Conservation (phyloP, 1,139 yeast genomes). For the Debaryomyces sp. region DNA sequence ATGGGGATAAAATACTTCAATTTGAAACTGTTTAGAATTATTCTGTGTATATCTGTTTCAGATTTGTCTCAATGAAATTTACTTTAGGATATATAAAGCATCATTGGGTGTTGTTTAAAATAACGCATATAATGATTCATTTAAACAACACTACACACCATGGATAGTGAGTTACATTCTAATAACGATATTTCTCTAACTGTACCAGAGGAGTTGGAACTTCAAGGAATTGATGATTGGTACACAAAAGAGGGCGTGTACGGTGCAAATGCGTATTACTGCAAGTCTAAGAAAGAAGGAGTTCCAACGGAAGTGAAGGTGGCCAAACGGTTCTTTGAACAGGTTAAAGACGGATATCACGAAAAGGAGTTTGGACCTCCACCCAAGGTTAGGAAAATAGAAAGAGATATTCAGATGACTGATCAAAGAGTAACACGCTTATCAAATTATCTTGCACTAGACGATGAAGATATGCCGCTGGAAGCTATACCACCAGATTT, state of each 20-base stretch:
- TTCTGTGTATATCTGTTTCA: not conserved
- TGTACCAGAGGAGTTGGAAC: not conserved
- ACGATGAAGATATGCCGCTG: not conserved
- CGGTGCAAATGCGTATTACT: not conserved
- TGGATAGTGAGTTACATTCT: not conserved
- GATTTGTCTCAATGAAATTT: not conserved
- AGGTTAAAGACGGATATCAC: not conserved
- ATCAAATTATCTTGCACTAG: not conserved
- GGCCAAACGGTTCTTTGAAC: not conserved
- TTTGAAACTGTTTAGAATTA: not conserved
- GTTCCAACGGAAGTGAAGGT: not conserved
- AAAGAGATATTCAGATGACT: not conserved
- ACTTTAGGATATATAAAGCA: not conserved
- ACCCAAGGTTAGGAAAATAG: not conserved
- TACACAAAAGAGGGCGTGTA: not conserved
- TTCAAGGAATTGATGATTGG: not conserved
- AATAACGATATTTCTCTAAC: not conserved
- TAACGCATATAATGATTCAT: not conserved
- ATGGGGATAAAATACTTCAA: not conserved
- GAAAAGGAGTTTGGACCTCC: not conserved
- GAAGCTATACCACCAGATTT: not conserved
- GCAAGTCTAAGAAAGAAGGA: not conserved
- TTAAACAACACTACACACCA: not conserved
- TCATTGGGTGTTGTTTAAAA: not conserved
- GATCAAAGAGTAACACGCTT: not conserved